A percentile compares a stretch with the other conserved stretches of the same genome.
Conservation (phyloP, 176 grass and related monocot genomes). For the Aegilops speltoides region DNA sequence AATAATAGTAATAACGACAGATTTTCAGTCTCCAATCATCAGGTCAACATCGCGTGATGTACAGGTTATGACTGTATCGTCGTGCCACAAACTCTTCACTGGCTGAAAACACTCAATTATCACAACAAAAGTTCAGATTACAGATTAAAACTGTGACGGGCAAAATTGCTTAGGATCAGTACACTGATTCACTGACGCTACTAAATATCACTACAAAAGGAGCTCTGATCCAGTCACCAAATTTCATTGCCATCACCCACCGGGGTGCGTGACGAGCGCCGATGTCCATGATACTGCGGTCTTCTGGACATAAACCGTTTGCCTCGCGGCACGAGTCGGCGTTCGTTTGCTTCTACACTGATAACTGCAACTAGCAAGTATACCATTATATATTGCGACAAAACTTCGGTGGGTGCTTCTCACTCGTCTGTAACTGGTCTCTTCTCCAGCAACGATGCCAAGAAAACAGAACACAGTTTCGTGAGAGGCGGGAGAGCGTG, state of each 20-base stretch:
- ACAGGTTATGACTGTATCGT: neutral
- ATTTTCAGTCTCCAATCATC: neutral
- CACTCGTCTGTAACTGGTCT: conserved; percentile 37
- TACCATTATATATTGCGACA: neutral
- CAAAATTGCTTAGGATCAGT: conserved; percentile 33
- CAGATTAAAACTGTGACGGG: neutral
- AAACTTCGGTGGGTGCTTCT: neutral
- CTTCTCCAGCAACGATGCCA: conserved; percentile 81
- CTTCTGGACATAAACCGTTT: neutral
- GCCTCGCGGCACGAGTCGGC: neutral
- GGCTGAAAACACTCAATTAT: neutral
- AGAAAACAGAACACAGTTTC: conserved; percentile 75
- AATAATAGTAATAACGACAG: neutral
- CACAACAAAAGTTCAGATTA: conserved; percentile 3
- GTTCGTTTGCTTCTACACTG: neutral
- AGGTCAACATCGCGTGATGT: neutral
- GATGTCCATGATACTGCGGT: neutral
- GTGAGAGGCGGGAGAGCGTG: conserved; percentile 80
- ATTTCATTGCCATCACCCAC: neutral
- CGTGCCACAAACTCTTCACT: neutral
- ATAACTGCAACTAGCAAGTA: neutral
- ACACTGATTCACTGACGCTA: neutral
- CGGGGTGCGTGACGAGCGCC: neutral
- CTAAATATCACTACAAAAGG: conserved; percentile 19
- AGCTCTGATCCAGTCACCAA: neutral